These are phyloP conservation scores for Cutaneotrichosporon mucoides DNA, from an alignment of 1,284 basidiomycete genomes.

Conservation along the genomic window DNA sequence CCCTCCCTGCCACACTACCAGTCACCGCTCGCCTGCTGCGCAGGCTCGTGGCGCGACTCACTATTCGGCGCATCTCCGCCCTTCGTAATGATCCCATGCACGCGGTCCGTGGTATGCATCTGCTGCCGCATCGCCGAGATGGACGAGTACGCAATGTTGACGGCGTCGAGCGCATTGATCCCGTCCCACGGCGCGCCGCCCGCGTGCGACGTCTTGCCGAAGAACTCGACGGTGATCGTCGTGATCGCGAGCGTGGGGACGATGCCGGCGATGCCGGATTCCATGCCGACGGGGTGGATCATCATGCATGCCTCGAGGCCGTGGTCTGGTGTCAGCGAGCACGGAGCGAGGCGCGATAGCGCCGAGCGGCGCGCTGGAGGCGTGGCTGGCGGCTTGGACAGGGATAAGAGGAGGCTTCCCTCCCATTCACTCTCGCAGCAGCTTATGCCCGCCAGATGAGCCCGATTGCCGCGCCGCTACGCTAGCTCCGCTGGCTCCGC, in stretches of 20 bases:
- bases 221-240: constrained; percentile 30
- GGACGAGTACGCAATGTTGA: constrained; percentile 69
- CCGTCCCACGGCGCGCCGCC: constrained; percentile 60
- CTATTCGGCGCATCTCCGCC: constrained; percentile 56
- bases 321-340: constrained; percentile 14
- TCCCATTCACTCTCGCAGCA: too few species aligned
- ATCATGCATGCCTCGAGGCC: constrained; percentile 29
- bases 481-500: too few species aligned
- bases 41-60: constrained; percentile 1
- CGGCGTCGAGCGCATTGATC: constrained; percentile 77
- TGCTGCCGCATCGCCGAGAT: constrained; percentile 73
- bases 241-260: constrained; percentile 28
- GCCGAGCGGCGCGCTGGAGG: too few species aligned
- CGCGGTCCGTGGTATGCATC: constrained; percentile 21
- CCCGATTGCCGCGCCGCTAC: too few species aligned
- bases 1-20: too few species aligned
- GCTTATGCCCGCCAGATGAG: too few species aligned
- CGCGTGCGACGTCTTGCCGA: constrained; percentile 62
- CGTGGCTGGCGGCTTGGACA: too few species aligned
- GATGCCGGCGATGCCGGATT: constrained; percentile 17
- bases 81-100: constrained; percentile 47
- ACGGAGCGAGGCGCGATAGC: too few species aligned
- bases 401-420: too few species aligned
- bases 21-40: too few species aligned
- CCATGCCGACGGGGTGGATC: constrained; percentile 21